These are phyloP conservation scores for Ceratocystis cacaofunesta DNA, from an alignment of 2,329 filamentous ascomycete genomes.

Conservation along the genomic window DNA sequence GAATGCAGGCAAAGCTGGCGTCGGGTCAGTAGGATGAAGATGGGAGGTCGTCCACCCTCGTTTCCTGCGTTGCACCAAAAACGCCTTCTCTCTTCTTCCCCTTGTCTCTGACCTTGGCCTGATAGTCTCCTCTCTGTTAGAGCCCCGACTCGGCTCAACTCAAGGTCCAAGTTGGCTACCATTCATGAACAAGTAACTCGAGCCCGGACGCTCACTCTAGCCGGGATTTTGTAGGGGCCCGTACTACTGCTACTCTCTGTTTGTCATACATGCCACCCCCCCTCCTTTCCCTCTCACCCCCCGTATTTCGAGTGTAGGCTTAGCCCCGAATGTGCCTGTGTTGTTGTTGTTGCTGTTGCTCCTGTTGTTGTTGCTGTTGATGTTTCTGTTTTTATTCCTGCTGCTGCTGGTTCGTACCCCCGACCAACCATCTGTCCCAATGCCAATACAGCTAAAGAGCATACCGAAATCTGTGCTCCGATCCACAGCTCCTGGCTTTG, in stretches of 20 bases:
- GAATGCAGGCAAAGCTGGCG: too few species aligned
- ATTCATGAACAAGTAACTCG: too few species aligned
- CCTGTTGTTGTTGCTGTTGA: not conserved
- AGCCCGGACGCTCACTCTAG: too few species aligned
- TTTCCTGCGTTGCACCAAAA: too few species aligned
- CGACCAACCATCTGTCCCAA: not conserved
- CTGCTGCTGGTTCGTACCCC: not conserved
- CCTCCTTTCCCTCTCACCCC: not conserved
- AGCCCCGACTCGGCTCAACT: too few species aligned
- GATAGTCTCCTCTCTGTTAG: too few species aligned
- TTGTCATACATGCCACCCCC: not conserved
- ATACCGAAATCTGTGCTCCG: not conserved
- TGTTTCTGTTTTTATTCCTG: not conserved
- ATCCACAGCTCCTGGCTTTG: not conserved
- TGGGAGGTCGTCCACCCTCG: too few species aligned
- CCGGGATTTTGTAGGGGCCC: not conserved
- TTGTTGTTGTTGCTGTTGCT: not conserved
- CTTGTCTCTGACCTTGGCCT: too few species aligned
- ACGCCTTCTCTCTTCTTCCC: too few species aligned
- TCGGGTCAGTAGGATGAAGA: too few species aligned
- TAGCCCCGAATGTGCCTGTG: too few species aligned
- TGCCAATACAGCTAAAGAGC: not conserved
- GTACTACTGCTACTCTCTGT: not conserved
- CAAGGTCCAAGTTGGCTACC: too few species aligned
- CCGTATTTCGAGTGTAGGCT: not conserved